Percentiles rank a stretch among this genome's conserved stretches.
phyloP scores from a whole-genome alignment of 441 rosid species.

The Populus hybrid region DNA sequence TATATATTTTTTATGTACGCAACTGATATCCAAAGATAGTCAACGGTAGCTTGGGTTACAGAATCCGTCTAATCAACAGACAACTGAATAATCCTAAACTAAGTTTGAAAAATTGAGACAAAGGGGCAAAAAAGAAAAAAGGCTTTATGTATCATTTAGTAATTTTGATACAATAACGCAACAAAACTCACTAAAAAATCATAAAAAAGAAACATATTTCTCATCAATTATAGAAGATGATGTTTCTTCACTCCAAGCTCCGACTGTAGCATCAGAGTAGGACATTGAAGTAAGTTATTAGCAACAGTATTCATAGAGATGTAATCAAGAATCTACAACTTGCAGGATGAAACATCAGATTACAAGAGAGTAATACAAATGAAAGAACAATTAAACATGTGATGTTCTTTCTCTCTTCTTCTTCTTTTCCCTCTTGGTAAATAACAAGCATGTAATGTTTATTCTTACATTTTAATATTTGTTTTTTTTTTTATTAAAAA shows the following conservation, averaged over 20 bases:
- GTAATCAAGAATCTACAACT: not conserved
- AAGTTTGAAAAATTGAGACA: not conserved
- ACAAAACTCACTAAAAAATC: not conserved
- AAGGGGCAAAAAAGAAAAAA: not conserved
- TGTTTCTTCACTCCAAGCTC: not conserved
- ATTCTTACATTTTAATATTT: not conserved
- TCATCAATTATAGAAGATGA: not conserved
- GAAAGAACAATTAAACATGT: not conserved
- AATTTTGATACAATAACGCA: not conserved
- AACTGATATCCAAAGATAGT: slow-evolving; percentile 2
- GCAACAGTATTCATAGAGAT: not conserved
- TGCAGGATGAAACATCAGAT: not conserved
- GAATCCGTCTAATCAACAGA: not conserved
- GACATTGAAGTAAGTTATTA: not conserved
- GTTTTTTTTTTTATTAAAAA: too few relatives aligned
- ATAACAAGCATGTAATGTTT: not conserved
- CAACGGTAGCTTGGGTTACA: slow-evolving; percentile 18
- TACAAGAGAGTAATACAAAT: not conserved
- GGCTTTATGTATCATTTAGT: not conserved
- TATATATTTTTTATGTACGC: not conserved
- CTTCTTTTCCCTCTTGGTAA: not conserved
- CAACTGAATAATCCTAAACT: not conserved
- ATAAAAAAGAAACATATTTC: not conserved
- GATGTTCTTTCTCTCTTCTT: too few relatives aligned
- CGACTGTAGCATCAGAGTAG: not conserved